phyloP scores from a whole-genome alignment of 2,329 filamentous ascomycete genomes.

The Clonostachys rosea region DNA sequence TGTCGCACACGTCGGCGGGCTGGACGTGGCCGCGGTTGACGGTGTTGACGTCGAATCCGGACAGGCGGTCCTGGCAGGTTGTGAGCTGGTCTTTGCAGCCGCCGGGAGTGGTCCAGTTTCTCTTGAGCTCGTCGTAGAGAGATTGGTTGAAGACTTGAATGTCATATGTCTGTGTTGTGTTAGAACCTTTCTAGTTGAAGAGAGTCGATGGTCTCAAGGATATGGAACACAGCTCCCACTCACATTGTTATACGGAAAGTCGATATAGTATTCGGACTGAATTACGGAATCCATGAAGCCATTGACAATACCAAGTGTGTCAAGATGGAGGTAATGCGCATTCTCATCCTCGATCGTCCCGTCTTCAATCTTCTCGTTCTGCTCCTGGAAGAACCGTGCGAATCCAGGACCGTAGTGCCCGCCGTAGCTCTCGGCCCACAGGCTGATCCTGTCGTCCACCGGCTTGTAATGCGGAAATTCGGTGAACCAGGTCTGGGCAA shows the following conservation, averaged over 20 bases:
- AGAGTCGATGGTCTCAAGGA: constrained; percentile 24
- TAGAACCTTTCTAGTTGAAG: constrained; percentile 32
- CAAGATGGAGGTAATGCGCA: constrained; percentile 47
- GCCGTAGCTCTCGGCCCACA: constrained; percentile 67
- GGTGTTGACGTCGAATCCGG: constrained; percentile 45
- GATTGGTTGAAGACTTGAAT: constrained; percentile 51
- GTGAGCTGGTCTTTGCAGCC: constrained; percentile 52
- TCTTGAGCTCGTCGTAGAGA: constrained; percentile 15
- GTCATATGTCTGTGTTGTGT: constrained; percentile 39
- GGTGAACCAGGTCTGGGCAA: constrained; percentile 56
- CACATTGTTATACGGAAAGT: constrained; percentile 58
- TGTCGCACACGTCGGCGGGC: constrained; percentile 29
- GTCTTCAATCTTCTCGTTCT: constrained; percentile 47
- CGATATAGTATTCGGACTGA: constrained; percentile 51
- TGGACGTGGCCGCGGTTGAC: constrained; percentile 21
- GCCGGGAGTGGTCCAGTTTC: constrained; percentile 18
- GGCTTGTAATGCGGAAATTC: constrained; percentile 56
- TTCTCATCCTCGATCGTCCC: constrained; percentile 25
- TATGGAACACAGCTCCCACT: constrained; percentile 2
- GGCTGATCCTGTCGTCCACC: constrained; percentile 48
- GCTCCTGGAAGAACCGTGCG: constrained; percentile 50
- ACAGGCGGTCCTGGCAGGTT: constrained; percentile 42
- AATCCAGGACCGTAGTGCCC: constrained; percentile 67
- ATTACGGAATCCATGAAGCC: constrained; percentile 61
- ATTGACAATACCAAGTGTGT: constrained; percentile 65